Percentiles rank a stretch among this genome's conserved stretches.
These are phyloP conservation scores for Colletotrichum costaricense DNA, from an alignment of 2,329 filamentous ascomycete species.

Conservation along the genomic window DNA sequence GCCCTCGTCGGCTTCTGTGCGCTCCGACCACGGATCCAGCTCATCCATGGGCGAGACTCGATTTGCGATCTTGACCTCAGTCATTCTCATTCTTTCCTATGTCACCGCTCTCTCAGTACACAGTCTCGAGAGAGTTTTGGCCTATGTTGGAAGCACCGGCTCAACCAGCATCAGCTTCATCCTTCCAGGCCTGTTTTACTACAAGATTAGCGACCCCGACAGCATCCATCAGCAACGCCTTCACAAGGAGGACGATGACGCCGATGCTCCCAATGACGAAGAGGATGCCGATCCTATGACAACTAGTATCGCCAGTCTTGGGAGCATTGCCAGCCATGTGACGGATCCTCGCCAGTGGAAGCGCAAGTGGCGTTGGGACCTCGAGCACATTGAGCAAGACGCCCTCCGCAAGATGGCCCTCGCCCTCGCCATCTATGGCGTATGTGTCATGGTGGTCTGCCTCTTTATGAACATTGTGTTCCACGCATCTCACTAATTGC, in stretches of 20 bases:
- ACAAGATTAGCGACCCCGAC: conserved; percentile 94
- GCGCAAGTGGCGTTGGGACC: conserved; percentile 68
- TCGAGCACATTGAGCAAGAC: conserved; percentile 72
- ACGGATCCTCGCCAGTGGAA: conserved; percentile 57
- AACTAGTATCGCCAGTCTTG: conserved; percentile 58
- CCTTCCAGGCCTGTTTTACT: conserved; percentile 95
- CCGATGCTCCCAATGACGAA: conserved; percentile 64
- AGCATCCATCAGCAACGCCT: conserved; percentile 87
- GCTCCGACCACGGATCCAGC: conserved; percentile 64
- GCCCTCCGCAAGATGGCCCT: conserved; percentile 79
- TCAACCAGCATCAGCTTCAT: conserved; percentile 98
- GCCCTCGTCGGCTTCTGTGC: conserved; percentile 45
- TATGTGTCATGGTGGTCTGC: conserved; percentile 90
- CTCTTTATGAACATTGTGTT: conserved; percentile 88
- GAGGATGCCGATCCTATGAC: conserved; percentile 57
- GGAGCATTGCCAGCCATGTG: conserved; percentile 52
- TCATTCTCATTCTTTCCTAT: conserved; percentile 87
- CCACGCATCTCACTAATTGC: conserved; percentile 67
- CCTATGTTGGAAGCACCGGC: conserved; percentile 94
- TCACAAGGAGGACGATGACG: conserved; percentile 91
- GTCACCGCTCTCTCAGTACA: conserved; percentile 90
- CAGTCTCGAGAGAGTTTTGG: conserved; percentile 89
- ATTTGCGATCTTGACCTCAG: conserved; percentile 89
- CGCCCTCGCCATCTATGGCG: conserved; percentile 82
- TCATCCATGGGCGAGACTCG: conserved; percentile 84